Percentiles rank a stretch among this genome's conserved stretches.
phyloP scores from a whole-genome alignment of 345 rosid genomes.

The Salix arbutifolia region DNA sequence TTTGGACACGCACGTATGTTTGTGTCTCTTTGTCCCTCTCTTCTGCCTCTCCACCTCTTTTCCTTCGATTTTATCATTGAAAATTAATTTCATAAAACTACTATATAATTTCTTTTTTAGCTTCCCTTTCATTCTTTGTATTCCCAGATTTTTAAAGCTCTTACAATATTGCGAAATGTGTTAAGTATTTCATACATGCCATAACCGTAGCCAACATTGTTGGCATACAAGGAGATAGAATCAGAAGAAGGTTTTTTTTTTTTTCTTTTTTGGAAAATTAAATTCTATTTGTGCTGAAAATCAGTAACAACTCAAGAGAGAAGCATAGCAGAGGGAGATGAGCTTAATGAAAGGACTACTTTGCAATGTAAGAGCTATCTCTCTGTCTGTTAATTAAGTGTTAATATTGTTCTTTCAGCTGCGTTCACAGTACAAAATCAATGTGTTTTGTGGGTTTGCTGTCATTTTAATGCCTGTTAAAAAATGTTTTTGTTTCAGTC shows the following conservation, averaged over 20 bases:
- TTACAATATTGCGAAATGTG: neutral
- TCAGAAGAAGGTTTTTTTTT: neutral
- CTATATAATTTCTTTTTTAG: neutral
- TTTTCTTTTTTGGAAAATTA: no score
- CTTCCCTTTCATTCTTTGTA: neutral
- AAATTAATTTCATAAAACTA: neutral
- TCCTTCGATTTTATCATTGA: neutral
- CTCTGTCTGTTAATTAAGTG: neutral
- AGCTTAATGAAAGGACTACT: neutral
- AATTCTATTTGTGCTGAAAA: no score
- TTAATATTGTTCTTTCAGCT: no score
- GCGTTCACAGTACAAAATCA: neutral
- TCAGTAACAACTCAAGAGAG: neutral
- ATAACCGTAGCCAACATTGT: neutral
- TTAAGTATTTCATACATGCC: neutral
- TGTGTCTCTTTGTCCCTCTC: constrained; percentile 9
- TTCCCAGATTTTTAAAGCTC: neutral
- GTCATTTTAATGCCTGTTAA: neutral
- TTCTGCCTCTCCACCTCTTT: neutral
- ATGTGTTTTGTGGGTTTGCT: neutral
- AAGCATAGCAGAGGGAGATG: neutral
- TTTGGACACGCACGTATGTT: constrained; percentile 19
- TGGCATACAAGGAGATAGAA: neutral
- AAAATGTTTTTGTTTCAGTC: neutral
- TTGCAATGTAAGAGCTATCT: neutral